A percentile compares a stretch with the other conserved stretches of the same genome.
These are phyloP conservation scores for Arthrobotrys conoides DNA, from an alignment of 2,329 filamentous ascomycete species.

Conservation along the genomic window DNA sequence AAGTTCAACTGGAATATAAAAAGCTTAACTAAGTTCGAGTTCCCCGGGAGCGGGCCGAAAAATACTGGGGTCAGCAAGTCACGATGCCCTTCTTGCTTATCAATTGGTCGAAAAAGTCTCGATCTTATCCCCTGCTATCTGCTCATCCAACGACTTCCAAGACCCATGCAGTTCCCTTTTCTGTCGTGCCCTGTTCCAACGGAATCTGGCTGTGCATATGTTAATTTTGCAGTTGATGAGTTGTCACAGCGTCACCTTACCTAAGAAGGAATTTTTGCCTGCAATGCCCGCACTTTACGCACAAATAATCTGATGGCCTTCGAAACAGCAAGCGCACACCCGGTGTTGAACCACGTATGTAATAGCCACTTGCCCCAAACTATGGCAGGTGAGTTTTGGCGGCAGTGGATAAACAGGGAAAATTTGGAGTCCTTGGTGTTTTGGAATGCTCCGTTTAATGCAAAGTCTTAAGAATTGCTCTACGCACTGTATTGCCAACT, in stretches of 20 bases:
- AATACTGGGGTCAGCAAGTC: conserved; percentile 59
- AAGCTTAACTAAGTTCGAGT: conserved; percentile 28
- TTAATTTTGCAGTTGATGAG: conserved; percentile 60
- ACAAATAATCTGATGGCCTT: conserved; percentile 54
- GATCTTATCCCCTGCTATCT: conserved; percentile 40
- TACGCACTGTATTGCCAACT: conserved; percentile 58
- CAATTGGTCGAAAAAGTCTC: conserved; percentile 48
- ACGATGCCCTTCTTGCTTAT: conserved; percentile 34
- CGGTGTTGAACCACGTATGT: conserved; percentile 59
- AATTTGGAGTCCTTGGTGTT: conserved; percentile 34
- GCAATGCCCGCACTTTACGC: conserved; percentile 57
- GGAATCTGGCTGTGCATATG: conserved; percentile 52
- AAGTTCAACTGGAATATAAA: conserved; percentile 21
- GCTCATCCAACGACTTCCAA: conserved; percentile 42
- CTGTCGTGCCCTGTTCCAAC: conserved; percentile 48
- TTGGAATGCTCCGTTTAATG: conserved; percentile 59
- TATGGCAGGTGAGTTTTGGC: conserved; percentile 52
- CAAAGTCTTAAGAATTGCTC: conserved; percentile 39
- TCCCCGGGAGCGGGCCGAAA: conserved; percentile 57
- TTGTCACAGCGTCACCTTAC: conserved; percentile 61
- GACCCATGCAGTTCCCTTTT: conserved; percentile 53
- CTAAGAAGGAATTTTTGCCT: conserved; percentile 56
- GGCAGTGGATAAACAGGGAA: conserved; percentile 54
- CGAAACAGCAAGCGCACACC: conserved; percentile 39
- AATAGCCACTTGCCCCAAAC: conserved; percentile 51